Evolutionary conservation across 2,329 filamentous ascomycete genomes (phyloP).

Genomic region (Zelopaecilomyces penicillatus): DNA sequence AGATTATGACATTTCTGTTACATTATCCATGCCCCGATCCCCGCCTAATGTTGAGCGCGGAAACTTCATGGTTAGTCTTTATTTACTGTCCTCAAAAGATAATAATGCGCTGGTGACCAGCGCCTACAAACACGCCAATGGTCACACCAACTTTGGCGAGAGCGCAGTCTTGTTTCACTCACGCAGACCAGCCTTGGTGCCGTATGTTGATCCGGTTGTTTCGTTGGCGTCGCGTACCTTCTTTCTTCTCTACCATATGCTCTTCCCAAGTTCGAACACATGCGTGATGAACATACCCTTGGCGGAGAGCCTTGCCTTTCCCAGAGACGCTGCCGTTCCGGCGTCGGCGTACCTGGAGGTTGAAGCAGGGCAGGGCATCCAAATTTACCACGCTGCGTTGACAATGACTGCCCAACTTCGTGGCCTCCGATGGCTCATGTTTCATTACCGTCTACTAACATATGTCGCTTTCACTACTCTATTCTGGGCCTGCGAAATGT

Average conservation of each 20-base stretch:
- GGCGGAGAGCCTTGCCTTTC: slow-evolving; percentile 65
- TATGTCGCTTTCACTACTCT: slow-evolving; percentile 58
- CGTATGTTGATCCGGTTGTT: slow-evolving; percentile 66
- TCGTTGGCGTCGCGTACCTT: slow-evolving; percentile 52
- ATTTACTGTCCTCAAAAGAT: slow-evolving; percentile 47
- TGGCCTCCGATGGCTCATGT: slow-evolving; percentile 80
- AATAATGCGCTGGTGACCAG: slow-evolving; percentile 15
- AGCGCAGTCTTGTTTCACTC: slow-evolving; percentile 49
- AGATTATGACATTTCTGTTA: slow-evolving; percentile 74
- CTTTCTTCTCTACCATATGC: slow-evolving; percentile 59
- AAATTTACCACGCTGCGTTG: slow-evolving; percentile 65
- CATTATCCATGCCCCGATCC: slow-evolving; percentile 70
- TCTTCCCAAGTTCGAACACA: slow-evolving; percentile 56
- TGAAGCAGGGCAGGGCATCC: slow-evolving; percentile 59
- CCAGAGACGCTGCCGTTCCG: slow-evolving; percentile 30
- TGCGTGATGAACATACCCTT: slow-evolving; percentile 58
- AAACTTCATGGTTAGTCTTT: slow-evolving; percentile 90
- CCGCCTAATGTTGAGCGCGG: slow-evolving; percentile 66
- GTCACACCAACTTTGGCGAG: slow-evolving; percentile 28
- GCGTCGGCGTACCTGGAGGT: slow-evolving; percentile 52
- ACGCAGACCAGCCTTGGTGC: slow-evolving; percentile 68
- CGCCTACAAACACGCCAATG: slow-evolving; percentile 21
- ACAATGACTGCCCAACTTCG: slow-evolving; percentile 65
- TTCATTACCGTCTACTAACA: slow-evolving; percentile 64
- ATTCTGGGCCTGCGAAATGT: slow-evolving; percentile 72